phyloP scores from a whole-genome alignment of 2,329 filamentous ascomycete genomes.

The Monascus ruber region DNA sequence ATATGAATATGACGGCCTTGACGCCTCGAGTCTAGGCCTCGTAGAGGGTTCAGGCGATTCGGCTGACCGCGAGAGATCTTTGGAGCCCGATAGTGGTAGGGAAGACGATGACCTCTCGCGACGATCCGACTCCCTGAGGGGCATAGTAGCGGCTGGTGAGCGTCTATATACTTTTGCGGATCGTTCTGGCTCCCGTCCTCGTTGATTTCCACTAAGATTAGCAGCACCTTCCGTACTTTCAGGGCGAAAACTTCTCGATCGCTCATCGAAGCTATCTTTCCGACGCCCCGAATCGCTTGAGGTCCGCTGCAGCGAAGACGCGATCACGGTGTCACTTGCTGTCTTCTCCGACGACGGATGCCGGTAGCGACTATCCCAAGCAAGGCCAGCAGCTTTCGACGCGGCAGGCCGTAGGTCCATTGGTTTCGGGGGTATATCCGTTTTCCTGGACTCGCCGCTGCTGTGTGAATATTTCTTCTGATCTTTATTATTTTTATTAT shows the following conservation, averaged over 20 bases:
- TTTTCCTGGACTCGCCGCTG: conserved; percentile 8
- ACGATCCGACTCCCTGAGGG: too few species aligned
- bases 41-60: too few species aligned
- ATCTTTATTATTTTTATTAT: conserved; percentile 34
- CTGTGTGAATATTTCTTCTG: conserved; percentile 36
- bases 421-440: conserved; percentile 13
- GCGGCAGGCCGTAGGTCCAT: conserved; percentile 42
- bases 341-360: conserved; percentile 15
- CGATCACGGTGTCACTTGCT: conserved; percentile 16
- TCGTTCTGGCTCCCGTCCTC: not conserved
- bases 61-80: too few species aligned
- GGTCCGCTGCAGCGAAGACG: conserved; percentile 17
- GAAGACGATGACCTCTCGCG: too few species aligned
- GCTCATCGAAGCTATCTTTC: conserved; percentile 19
- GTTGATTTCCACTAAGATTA: too few species aligned
- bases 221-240: too few species aligned
- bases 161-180: not conserved
- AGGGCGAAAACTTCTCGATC: conserved; percentile 1
- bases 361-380: conserved; percentile 39
- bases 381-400: conserved; percentile 51
- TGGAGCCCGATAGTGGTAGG: too few species aligned
- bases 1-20: too few species aligned
- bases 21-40: too few species aligned
- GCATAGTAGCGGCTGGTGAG: not conserved
- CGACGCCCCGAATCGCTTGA: conserved; percentile 15